Evolutionary conservation across 1,284 basidiomycete genomes (phyloP).

Genomic region (Trichosporon sp.): DNA sequence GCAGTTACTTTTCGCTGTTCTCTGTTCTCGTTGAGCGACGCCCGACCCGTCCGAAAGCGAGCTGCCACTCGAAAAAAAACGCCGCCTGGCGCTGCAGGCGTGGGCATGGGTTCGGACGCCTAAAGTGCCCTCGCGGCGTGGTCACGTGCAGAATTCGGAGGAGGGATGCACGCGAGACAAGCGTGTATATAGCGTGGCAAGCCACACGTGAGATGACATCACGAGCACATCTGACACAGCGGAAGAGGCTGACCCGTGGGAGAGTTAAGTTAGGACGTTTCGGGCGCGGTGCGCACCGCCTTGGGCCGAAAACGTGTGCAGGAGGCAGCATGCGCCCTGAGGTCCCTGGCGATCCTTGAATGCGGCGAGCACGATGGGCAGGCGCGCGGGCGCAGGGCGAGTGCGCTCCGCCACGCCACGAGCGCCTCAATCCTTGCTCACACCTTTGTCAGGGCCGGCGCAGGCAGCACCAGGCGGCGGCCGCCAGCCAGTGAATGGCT

Average conservation of each 20-base stretch:
- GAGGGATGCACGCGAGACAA: background rate
- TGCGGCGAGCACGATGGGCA: background rate
- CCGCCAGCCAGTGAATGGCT: background rate
- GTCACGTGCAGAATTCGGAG: background rate
- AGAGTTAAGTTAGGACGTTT: background rate
- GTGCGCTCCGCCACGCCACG: too few species aligned
- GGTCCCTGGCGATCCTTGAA: too few species aligned
- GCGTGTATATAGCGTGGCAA: background rate
- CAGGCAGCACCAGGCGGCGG: too few species aligned
- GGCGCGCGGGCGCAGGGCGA: too few species aligned
- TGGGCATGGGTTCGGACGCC: background rate
- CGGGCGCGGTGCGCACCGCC: background rate
- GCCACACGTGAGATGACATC: background rate
- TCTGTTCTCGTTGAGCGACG: background rate
- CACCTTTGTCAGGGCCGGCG: too few species aligned
- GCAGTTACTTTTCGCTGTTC: background rate
- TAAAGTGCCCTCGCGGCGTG: background rate
- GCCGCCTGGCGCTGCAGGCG: background rate
- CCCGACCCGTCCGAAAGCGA: constrained; percentile 5
- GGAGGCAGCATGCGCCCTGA: too few species aligned
- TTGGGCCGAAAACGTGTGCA: background rate
- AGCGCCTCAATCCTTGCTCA: too few species aligned
- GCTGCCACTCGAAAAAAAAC: constrained; percentile 12
- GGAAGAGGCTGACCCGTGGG: background rate
- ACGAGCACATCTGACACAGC: background rate